A percentile compares a stretch with the other conserved stretches of the same genome.
phyloP scores from a whole-genome alignment of 306 rosid genomes.

The Quercus rubra region DNA sequence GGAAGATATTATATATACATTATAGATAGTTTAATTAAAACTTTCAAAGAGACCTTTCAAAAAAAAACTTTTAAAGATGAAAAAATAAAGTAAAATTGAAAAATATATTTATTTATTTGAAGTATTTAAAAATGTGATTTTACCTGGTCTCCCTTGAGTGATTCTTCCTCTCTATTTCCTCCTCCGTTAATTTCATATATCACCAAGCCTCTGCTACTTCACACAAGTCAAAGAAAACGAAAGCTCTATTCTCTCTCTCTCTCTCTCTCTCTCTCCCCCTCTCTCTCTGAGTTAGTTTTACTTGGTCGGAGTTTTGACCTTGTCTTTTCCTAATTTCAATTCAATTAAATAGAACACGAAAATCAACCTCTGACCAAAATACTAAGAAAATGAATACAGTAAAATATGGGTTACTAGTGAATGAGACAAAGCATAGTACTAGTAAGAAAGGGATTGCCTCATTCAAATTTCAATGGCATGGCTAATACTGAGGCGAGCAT shows the following conservation, averaged over 20 bases:
- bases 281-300: background rate
- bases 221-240: background rate
- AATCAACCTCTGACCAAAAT: background rate
- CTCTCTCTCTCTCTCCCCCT: background rate
- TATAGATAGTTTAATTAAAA: background rate
- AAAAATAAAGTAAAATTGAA: background rate
- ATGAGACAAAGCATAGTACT: too few species aligned
- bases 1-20: background rate
- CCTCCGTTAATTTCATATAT: background rate
- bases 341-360: background rate
- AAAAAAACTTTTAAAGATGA: background rate
- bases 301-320: slow-evolving; percentile 33
- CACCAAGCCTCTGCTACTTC: background rate
- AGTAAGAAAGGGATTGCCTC: too few species aligned
- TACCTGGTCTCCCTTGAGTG: slow-evolving; percentile 31
- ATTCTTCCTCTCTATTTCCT: slow-evolving; percentile 30
- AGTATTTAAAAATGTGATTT: background rate
- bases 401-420: too few species aligned
- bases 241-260: background rate
- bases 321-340: background rate
- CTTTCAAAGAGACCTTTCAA: background rate
- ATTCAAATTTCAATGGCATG: too few species aligned
- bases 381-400: too few species aligned
- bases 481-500: too few species aligned
- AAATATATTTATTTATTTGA: background rate